These are phyloP conservation scores for Hibiscus trionum DNA, from an alignment of 345 rosid genomes.

Conservation along the genomic window DNA sequence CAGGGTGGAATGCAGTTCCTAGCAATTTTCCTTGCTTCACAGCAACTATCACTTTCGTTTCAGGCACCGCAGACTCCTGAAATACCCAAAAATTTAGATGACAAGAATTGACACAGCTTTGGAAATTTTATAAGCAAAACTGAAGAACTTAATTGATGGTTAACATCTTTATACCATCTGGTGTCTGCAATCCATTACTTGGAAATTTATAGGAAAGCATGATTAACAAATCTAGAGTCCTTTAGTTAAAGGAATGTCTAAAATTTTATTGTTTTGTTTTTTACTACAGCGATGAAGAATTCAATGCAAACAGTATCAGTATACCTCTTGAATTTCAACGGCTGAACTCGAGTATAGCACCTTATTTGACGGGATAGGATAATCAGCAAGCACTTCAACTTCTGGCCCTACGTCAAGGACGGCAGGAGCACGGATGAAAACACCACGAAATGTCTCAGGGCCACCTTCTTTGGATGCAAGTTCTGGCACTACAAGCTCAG, in stretches of 20 bases:
- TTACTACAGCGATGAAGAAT: neutral
- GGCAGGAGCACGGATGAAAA: constrained; percentile 97
- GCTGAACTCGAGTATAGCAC: constrained; percentile 68
- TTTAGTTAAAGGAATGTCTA: neutral
- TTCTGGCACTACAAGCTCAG: constrained; percentile 62
- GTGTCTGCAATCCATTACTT: no score
- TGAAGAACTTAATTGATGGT: no score
- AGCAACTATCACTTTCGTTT: constrained; percentile 73
- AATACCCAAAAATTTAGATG: constrained; percentile 10
- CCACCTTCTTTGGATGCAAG: constrained; percentile 84
- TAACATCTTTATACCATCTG: no score
- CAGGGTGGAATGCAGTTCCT: constrained; percentile 94
- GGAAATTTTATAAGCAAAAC: neutral
- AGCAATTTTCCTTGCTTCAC: constrained; percentile 75
- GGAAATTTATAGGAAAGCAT: neutral
- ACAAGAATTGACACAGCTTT: constrained; percentile 1
- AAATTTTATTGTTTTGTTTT: neutral
- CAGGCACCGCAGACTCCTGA: constrained; percentile 62
- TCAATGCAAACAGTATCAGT: constrained; percentile 4
- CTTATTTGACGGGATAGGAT: constrained; percentile 54
- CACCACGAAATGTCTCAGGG: constrained; percentile 72
- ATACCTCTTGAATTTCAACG: constrained; percentile 76
- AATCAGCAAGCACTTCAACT: constrained; percentile 82
- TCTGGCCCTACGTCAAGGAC: constrained; percentile 70
- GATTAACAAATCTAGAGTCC: neutral